phyloP scores from a whole-genome alignment of 2,329 filamentous ascomycete genomes.

The Chaetomium globosum region DNA sequence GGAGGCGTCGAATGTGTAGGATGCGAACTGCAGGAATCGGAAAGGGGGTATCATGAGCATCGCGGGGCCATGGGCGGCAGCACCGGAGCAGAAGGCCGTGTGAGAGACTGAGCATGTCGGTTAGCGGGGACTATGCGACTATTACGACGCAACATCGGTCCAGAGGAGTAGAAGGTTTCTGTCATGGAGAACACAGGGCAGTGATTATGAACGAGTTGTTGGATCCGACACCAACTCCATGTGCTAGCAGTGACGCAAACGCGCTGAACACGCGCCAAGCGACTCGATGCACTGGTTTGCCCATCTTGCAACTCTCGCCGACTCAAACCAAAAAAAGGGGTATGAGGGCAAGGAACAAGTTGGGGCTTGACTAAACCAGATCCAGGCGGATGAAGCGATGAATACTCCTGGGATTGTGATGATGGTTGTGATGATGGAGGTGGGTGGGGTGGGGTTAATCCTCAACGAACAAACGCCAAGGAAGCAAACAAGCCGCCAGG shows the following conservation, averaged over 20 bases:
- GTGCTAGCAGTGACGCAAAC: background rate
- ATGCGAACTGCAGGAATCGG: conserved; percentile 39
- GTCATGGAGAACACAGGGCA: background rate
- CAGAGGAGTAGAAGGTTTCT: background rate
- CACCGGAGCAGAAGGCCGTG: conserved; percentile 36
- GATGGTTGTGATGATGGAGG: background rate
- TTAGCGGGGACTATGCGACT: background rate
- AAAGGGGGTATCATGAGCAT: conserved; percentile 30
- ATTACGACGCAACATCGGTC: background rate
- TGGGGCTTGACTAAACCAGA: background rate
- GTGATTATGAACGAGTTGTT: background rate
- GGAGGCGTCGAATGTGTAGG: conserved; percentile 48
- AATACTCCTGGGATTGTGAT: background rate
- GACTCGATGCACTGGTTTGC: background rate
- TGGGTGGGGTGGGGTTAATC: background rate
- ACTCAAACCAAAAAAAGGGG: background rate
- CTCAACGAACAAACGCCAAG: background rate
- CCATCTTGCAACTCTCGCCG: background rate
- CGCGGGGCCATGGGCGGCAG: conserved; percentile 30
- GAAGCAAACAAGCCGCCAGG: background rate
- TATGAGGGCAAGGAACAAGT: background rate
- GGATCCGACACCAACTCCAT: background rate
- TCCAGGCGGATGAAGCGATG: background rate
- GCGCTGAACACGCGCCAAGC: background rate
- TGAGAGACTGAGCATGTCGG: conserved; percentile 24